phyloP scores from a whole-genome alignment of 176 grass and related monocot genomes.

The Raddia distichophylla region DNA sequence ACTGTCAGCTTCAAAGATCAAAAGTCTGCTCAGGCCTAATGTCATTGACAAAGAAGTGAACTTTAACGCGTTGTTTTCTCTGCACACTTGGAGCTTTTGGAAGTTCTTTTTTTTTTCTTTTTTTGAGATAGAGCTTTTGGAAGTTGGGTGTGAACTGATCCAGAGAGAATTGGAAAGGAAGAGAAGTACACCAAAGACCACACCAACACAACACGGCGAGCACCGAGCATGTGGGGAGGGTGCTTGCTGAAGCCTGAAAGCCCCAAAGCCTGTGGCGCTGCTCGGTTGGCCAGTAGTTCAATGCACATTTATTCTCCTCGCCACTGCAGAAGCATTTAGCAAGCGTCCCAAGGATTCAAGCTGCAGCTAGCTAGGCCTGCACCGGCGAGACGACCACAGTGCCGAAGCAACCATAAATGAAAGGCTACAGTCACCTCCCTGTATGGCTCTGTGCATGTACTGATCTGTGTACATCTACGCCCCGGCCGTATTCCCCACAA shows the following conservation, averaged over 20 bases:
- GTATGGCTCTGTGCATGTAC: slow-evolving; percentile 4
- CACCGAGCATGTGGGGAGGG: not conserved
- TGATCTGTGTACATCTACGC: slow-evolving; percentile 5
- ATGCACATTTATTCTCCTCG: slow-evolving; percentile 56
- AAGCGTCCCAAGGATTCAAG: slow-evolving; percentile 42
- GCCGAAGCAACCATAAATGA: slow-evolving; percentile 43
- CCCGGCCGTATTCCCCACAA: slow-evolving; percentile 17
- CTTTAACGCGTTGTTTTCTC: not conserved
- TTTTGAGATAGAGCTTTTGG: not conserved
- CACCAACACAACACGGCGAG: not conserved
- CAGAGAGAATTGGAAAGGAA: not conserved
- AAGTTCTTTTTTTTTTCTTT: too few relatives aligned
- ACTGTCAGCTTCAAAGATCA: not conserved
- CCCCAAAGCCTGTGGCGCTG: slow-evolving; percentile 1
- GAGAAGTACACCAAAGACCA: not conserved
- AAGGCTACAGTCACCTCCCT: slow-evolving; percentile 18
- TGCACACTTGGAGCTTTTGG: not conserved
- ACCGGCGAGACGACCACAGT: slow-evolving; percentile 2
- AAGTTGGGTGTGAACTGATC: not conserved
- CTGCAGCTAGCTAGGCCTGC: slow-evolving; percentile 24
- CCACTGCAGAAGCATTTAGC: slow-evolving; percentile 31
- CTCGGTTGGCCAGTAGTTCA: slow-evolving; percentile 46
- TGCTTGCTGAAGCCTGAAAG: not conserved
- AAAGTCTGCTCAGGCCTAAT: not conserved
- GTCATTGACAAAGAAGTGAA: slow-evolving; percentile 4